Conservation (phyloP, 768 basidiomycete genomes). For the Termitomyces sp. region DNA sequence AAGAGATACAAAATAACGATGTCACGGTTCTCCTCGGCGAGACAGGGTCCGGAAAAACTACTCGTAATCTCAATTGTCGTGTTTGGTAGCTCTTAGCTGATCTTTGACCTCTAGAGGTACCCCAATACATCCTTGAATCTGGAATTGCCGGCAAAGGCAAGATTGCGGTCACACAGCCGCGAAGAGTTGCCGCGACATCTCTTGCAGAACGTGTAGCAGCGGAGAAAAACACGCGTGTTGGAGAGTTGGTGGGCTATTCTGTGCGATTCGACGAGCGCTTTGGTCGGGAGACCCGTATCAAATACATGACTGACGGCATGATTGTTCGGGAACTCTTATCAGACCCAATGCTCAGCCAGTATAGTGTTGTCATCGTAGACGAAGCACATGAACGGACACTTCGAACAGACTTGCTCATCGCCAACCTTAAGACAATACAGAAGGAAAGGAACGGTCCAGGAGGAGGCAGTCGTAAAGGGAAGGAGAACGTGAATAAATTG, state of each 20-base stretch:
- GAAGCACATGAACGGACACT: constrained; percentile 97
- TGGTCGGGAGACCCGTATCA: constrained; percentile 74
- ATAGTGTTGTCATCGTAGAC: constrained; percentile 89
- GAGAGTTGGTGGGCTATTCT: constrained; percentile 84
- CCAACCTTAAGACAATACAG: constrained; percentile 83
- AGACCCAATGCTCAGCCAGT: constrained; percentile 71
- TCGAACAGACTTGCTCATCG: constrained; percentile 90
- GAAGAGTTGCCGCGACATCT: constrained; percentile 91
- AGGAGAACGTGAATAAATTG: constrained; percentile 28
- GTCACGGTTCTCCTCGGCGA: constrained; percentile 91
- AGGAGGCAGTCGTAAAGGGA: constrained; percentile 42
- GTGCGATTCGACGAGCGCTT: constrained; percentile 92
- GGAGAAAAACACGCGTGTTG: constrained; percentile 73
- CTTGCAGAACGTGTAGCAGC: constrained; percentile 88
- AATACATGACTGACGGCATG: constrained; percentile 98
- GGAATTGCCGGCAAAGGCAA: constrained; percentile 66
- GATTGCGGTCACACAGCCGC: constrained; percentile 93
- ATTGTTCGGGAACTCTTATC: constrained; percentile 87
- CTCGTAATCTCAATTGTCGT: constrained; percentile 46
- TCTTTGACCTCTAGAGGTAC: constrained; percentile 65
- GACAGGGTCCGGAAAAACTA: constrained; percentile 98
- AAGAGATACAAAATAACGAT: constrained; percentile 72
- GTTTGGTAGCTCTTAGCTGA: neutral
- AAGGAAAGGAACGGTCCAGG: constrained; percentile 48
- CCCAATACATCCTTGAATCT: constrained; percentile 90